Evolutionary conservation across 257 asterid species (phyloP).

Genomic region (Penstemon eatonii): DNA sequence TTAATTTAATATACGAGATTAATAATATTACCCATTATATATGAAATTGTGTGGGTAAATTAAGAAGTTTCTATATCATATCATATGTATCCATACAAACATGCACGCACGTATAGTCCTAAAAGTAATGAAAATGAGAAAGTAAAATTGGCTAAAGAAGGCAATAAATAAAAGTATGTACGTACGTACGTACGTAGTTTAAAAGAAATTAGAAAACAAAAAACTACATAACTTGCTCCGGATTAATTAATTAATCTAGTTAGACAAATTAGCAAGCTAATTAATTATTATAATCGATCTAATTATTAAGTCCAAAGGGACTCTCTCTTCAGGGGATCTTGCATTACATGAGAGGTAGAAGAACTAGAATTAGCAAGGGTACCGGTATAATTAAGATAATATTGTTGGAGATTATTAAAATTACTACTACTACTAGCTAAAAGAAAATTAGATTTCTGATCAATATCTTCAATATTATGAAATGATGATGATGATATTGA

Average conservation of each 20-base stretch:
- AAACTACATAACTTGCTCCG: slow-evolving; percentile 6
- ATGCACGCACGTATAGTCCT: not conserved
- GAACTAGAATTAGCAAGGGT: slow-evolving; percentile 46
- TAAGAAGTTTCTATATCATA: too few species aligned
- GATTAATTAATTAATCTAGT: not conserved
- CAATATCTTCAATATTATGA: slow-evolving; percentile 25
- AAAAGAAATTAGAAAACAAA: not conserved
- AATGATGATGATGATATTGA: not conserved
- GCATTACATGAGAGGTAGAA: slow-evolving; percentile 44
- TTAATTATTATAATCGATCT: not conserved
- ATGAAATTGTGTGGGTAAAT: too few species aligned
- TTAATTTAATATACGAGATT: too few species aligned
- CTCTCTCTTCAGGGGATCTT: slow-evolving; percentile 89
- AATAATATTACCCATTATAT: too few species aligned
- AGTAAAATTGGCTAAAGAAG: not conserved
- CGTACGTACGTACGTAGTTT: not conserved
- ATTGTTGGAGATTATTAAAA: slow-evolving; percentile 60
- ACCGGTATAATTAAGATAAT: slow-evolving; percentile 39
- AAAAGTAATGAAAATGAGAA: not conserved
- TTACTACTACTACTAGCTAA: slow-evolving; percentile 35
- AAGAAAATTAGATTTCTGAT: slow-evolving; percentile 42
- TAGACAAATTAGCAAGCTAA: slow-evolving; percentile 3
- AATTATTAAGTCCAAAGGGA: slow-evolving; percentile 69
- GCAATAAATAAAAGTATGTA: too few species aligned
- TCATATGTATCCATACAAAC: too few species aligned